phyloP scores from a whole-genome alignment of 2,329 filamentous ascomycete species.

The Claviceps maximensis region DNA sequence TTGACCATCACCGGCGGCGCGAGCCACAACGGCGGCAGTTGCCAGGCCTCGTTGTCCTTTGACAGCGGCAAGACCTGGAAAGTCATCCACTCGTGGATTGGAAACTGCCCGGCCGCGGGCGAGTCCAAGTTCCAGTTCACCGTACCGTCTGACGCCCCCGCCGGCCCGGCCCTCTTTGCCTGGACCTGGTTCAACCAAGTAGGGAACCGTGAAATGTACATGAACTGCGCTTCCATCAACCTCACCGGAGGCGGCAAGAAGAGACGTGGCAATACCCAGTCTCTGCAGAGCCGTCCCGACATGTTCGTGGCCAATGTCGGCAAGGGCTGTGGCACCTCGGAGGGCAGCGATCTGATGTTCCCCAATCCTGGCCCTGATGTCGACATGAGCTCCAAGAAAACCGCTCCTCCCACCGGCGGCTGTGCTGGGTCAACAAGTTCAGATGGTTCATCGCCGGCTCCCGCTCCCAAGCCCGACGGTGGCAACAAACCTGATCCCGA shows the following conservation, averaged over 20 bases:
- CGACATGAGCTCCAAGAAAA: slow-evolving; percentile 21
- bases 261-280: slow-evolving; percentile 17
- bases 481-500: background rate
- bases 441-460: background rate
- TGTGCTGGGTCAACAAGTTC: slow-evolving; percentile 10
- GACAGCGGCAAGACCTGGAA: slow-evolving; percentile 58
- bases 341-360: slow-evolving; percentile 47
- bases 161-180: slow-evolving; percentile 49
- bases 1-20: slow-evolving; percentile 52
- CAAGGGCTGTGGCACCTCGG: slow-evolving; percentile 44
- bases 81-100: slow-evolving; percentile 48
- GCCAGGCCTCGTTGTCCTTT: slow-evolving; percentile 63
- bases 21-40: slow-evolving; percentile 57
- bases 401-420: slow-evolving; percentile 22
- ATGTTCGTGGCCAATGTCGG: slow-evolving; percentile 61
- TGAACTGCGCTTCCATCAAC: slow-evolving; percentile 65
- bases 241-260: slow-evolving; percentile 29
- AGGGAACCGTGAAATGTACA: slow-evolving; percentile 76
- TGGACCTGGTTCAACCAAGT: slow-evolving; percentile 71
- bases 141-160: slow-evolving; percentile 49
- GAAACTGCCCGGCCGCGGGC: slow-evolving; percentile 35
- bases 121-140: slow-evolving; percentile 48
- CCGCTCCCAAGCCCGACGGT: background rate
- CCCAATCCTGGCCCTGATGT: slow-evolving; percentile 51
- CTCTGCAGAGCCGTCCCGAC: slow-evolving; percentile 45